Base-by-base conservation (phyloP, 2,329 filamentous ascomycete species). In the Talaromyces sp. region DNA sequence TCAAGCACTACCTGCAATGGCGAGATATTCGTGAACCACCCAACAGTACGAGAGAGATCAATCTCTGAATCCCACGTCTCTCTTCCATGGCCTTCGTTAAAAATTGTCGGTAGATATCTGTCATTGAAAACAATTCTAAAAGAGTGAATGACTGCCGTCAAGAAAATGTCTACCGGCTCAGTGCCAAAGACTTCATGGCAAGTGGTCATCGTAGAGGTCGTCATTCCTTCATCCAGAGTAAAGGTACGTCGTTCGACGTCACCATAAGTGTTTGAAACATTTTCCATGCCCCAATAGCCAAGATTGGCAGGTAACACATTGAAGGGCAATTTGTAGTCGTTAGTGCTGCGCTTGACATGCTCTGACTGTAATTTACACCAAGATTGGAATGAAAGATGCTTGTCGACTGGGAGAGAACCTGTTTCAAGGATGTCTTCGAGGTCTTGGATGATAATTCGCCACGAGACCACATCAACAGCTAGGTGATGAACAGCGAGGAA, bases 1-100 rank as follows among this genome's bases (percentile, higher is more conserved):
- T 68, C 64, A 2, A 64, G 60, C 1, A 65, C 59, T 0, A 77
- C 67, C 35, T 70, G 72, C 4, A 79, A 72, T 0, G 78, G 78
- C 46, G 75, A 78, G 10, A 80, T 63, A 22, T 76, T 77, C 0
- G 78, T 80, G 60, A 80, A 81, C 79, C 79, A 81, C 5, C 79
- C 79, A 1, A 80, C 72, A 1, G 78, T 81, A 2, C 76, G 72
- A 5, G 78, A 78, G 1, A 80, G 70, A 53, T 81, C 78, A 52
- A 80, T 74, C 1, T 69, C 70, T 0, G 70, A 51, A 51, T 77
- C 71, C 70, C 77, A 80, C 0, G 73, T 67, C 62, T 80, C 77
- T 46, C 78, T 68, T 13, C 78, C 78, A 48, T 80, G 78, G 0
- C 77, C 77, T 52, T 81, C 79, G 45, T 78, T 80, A 62, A 77